Conservation (phyloP, 2,329 filamentous ascomycete species). For the Stachybotrys chartarum region DNA sequence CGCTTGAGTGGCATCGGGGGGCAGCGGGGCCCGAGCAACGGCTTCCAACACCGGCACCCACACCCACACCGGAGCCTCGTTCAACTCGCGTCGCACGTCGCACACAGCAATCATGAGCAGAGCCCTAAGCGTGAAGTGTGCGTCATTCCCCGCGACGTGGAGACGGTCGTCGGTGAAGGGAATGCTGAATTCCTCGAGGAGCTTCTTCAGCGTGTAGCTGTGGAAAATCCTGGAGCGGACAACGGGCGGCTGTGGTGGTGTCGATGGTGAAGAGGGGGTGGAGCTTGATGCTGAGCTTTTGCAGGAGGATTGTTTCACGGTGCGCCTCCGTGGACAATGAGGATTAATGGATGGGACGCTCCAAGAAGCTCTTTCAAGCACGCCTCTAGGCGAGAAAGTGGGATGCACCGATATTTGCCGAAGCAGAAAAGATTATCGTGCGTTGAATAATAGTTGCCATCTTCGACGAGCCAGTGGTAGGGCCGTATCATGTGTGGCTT, state of each 20-base stretch:
- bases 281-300: slow-evolving; percentile 2
- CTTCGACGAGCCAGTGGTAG: neutral
- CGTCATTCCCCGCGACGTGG: slow-evolving; percentile 2
- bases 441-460: slow-evolving; percentile 1
- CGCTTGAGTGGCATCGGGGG: neutral
- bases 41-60: slow-evolving; percentile 1
- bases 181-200: slow-evolving; percentile 1
- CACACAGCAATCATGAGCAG: slow-evolving; percentile 3
- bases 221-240: slow-evolving; percentile 3
- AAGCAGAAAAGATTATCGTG: slow-evolving; percentile 1
- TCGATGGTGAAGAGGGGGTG: slow-evolving; percentile 1
- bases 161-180: neutral
- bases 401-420: neutral
- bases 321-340: slow-evolving; percentile 3
- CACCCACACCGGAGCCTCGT: neutral
- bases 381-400: neutral
- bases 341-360: neutral
- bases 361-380: neutral
- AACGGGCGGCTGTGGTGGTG: slow-evolving; percentile 2
- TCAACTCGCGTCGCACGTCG: neutral
- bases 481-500: neutral
- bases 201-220: slow-evolving; percentile 1
- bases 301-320: neutral
- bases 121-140: slow-evolving; percentile 1
- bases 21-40: slow-evolving; percentile 1